phyloP scores from a whole-genome alignment of 2,329 filamentous ascomycete genomes.

The Cadophora luteo-olivacea region DNA sequence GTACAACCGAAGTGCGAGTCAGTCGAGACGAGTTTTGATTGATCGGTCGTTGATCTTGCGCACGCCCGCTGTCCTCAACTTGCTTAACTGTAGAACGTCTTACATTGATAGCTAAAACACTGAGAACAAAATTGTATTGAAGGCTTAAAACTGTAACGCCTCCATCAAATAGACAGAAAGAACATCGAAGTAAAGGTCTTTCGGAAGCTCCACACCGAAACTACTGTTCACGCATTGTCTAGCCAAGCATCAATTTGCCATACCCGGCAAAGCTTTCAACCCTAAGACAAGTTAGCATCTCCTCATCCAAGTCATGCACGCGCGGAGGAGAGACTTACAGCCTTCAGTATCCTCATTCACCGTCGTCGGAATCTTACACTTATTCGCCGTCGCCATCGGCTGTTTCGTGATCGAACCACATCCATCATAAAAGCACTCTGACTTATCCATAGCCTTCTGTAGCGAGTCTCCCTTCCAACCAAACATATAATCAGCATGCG shows the following conservation, averaged over 20 bases:
- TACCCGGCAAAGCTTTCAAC: constrained; percentile 29
- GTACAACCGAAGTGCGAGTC: no score
- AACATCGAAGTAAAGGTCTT: background rate
- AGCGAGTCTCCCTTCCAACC: constrained; percentile 58
- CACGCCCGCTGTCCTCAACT: no score
- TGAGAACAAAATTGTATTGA: no score
- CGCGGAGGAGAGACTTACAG: constrained; percentile 46
- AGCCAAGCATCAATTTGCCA: background rate
- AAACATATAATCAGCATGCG: constrained; percentile 59
- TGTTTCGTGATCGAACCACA: constrained; percentile 54
- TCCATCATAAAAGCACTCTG: constrained; percentile 53
- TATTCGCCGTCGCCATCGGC: constrained; percentile 52
- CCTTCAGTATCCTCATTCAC: constrained; percentile 57
- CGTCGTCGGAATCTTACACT: constrained; percentile 54
- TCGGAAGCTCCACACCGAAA: background rate
- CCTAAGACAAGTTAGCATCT: constrained; percentile 28
- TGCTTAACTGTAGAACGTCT: no score
- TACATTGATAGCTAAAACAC: no score
- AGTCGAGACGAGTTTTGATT: no score
- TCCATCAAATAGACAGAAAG: no score
- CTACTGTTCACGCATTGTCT: no score
- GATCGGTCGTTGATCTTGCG: no score
- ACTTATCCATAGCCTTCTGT: constrained; percentile 54
- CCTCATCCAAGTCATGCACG: background rate
- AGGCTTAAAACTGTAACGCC: no score